Evolutionary conservation across 2,329 filamentous ascomycete species (phyloP), one percentile per base, ranked within the genome.

Genomic region (Xylariaceae sp.): DNA sequence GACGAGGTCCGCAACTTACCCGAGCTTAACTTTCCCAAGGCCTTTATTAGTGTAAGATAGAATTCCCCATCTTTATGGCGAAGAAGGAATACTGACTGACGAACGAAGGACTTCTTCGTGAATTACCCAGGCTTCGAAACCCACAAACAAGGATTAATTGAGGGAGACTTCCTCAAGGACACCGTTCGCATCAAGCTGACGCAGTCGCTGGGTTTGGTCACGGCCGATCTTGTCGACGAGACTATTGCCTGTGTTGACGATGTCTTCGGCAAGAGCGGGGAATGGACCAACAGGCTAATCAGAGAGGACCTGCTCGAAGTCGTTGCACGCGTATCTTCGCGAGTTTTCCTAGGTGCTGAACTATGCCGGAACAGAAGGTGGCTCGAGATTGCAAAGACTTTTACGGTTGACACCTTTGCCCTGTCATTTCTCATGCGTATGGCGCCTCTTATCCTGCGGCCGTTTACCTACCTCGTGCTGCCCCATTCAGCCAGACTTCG

Each of bases 241-340:
- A 71, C 74, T 6, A 63, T 66, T 1, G 61, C 61, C 2, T 69
- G 71, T 1, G 44, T 75, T 1, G 65, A 72, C 26, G 68, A 72
- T 23, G 67, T 75, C 23, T 69, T 72, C 21, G 73, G 73, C 8
- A 59, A 77, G 50, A 59, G 31, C 41, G 48, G 61, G 69, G 76
- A 77, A 53, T 81, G 79, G 78, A 69, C 69, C 9, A 63, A 73
- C 1, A 63, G 74, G 29, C 56, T 63, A 19, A 70, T 81, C 33
- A 69, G 72, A 9, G 63, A 71, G 0, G 67, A 73, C 28, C 53
- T 79, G 17, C 74, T 79, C 2, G 68, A 74, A 14, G 62, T 81
- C 7, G 74, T 85, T 8, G 78, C 79, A 14, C 78, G 79, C 7
- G 62, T 83, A 9, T 81, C 81, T 0, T 78, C 81, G 1, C 73